Evolutionary conservation across 805 yeast species (phyloP).

Genomic region (Blastobotrys mokoenaii): DNA sequence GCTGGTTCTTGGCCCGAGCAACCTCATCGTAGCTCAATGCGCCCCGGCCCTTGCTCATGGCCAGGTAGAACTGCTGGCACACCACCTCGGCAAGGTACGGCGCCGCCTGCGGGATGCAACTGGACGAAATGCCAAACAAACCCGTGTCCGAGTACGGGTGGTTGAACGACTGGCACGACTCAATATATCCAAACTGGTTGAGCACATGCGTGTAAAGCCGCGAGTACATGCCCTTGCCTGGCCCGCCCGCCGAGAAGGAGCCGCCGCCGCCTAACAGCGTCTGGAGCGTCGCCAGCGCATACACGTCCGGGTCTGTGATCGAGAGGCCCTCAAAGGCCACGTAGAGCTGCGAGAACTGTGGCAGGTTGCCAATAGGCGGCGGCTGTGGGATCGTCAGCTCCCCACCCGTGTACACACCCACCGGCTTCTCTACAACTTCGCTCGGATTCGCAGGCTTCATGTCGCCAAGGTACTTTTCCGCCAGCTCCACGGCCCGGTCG

Average conservation of each 20-base stretch:
- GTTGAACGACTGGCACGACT: conserved; percentile 79
- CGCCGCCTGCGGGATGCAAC: conserved; percentile 83
- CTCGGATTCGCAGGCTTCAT: conserved; percentile 31
- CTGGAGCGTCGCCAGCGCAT: conserved; percentile 84
- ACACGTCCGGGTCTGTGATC: conserved; percentile 74
- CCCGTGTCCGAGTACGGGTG: conserved; percentile 89
- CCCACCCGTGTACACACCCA: conserved; percentile 22
- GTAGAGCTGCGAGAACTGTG: conserved; percentile 70
- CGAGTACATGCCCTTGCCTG: conserved; percentile 98
- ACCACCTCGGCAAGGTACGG: conserved; percentile 74
- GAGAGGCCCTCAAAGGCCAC: conserved; percentile 85
- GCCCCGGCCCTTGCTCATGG: conserved; percentile 47
- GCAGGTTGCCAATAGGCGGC: conserved; percentile 15
- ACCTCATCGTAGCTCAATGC: conserved; percentile 68
- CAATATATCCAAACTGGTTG: conserved; percentile 86
- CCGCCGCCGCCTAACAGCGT: conserved; percentile 94
- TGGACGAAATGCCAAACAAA: conserved; percentile 77
- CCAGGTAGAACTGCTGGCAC: conserved; percentile 49
- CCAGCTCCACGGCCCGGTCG: conserved; percentile 55
- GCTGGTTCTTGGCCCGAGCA: conserved; percentile 83
- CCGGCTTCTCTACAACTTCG: conserved; percentile 15
- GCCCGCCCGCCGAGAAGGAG: conserved; percentile 97
- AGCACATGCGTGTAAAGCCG: conserved; percentile 84
- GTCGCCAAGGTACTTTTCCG: conserved; percentile 55
- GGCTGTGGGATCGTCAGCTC: conserved; percentile 13